Evolutionary conservation across 2,329 filamentous ascomycete species (phyloP).

Genomic region (Fusarium humuli): DNA sequence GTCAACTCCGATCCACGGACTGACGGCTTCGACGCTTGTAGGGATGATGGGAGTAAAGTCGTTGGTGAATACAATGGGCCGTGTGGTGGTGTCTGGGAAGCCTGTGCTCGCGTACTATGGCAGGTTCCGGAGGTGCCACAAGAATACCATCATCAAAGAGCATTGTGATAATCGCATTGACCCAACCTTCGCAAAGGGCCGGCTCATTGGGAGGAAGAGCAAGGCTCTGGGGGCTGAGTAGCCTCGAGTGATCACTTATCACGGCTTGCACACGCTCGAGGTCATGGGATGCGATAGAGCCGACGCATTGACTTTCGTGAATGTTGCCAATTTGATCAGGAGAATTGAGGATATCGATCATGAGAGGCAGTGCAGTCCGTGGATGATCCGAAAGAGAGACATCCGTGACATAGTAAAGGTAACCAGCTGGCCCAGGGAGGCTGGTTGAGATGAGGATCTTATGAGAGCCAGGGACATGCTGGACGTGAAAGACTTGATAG

Average conservation of each 20-base stretch:
- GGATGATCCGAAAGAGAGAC: background rate
- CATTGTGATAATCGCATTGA: conserved; percentile 8
- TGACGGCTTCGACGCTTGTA: conserved; percentile 34
- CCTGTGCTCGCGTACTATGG: background rate
- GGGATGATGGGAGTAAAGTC: conserved; percentile 38
- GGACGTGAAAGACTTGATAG: conserved; percentile 37
- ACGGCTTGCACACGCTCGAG: conserved; percentile 30
- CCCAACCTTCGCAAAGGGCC: conserved; percentile 25
- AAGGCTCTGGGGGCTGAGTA: background rate
- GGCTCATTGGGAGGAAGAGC: conserved; percentile 1
- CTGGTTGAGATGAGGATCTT: conserved; percentile 38
- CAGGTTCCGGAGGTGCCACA: conserved; percentile 15
- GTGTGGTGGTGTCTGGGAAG: conserved; percentile 41
- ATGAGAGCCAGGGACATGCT: conserved; percentile 28
- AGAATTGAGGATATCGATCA: conserved; percentile 15
- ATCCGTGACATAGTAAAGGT: conserved; percentile 23
- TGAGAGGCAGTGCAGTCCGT: conserved; percentile 10
- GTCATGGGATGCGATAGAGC: conserved; percentile 36
- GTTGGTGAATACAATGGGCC: conserved; percentile 36
- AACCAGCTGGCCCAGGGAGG: conserved; percentile 18
- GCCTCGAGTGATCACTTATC: conserved; percentile 20
- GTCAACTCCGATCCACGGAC: background rate
- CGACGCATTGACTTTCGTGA: conserved; percentile 28
- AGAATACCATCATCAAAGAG: conserved; percentile 33
- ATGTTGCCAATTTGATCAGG: conserved; percentile 20